These are phyloP conservation scores for Saprolegnia diclina DNA, from an alignment of 352 stramenopile genomes.

Conservation along the genomic window DNA sequence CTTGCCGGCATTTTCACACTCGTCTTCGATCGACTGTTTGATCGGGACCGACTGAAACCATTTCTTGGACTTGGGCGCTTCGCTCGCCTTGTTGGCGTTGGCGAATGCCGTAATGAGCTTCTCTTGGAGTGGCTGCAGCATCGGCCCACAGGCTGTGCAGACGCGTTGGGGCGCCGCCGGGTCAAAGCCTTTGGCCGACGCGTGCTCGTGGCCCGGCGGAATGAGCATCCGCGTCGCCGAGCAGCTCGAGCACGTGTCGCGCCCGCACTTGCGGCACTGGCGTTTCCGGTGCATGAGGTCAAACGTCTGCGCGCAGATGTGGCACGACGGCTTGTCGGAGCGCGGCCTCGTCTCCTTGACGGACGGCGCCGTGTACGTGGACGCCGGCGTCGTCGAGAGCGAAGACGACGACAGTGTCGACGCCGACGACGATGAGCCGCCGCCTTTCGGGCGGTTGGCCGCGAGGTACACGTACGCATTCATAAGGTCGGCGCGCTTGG, in stretches of 20 bases:
- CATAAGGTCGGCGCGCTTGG: slow-evolving; percentile 66
- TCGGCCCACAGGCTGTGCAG: slow-evolving; percentile 71
- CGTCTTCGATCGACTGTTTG: slow-evolving; percentile 65
- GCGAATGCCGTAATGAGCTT: slow-evolving; percentile 62
- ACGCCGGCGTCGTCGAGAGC: background rate
- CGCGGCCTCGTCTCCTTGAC: background rate
- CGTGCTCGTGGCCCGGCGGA: slow-evolving; percentile 53
- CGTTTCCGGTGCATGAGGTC: slow-evolving; percentile 70
- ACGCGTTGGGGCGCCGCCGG: slow-evolving; percentile 67
- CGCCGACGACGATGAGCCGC: background rate
- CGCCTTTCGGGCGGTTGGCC: background rate
- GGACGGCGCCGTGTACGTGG: background rate
- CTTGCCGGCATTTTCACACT: slow-evolving; percentile 63
- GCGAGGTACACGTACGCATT: slow-evolving; percentile 29
- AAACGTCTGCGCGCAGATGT: slow-evolving; percentile 72
- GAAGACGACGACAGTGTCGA: background rate
- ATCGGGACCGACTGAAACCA: slow-evolving; percentile 61
- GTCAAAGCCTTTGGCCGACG: slow-evolving; percentile 58
- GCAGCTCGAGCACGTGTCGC: slow-evolving; percentile 59
- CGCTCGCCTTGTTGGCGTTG: slow-evolving; percentile 77
- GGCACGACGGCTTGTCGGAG: slow-evolving; percentile 33
- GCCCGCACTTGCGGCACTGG: slow-evolving; percentile 67
- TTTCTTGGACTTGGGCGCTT: slow-evolving; percentile 57
- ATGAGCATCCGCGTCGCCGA: slow-evolving; percentile 71
- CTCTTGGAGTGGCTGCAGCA: slow-evolving; percentile 69